Conservation (phyloP, 2,329 filamentous ascomycete species). For the Exophiala sp. region DNA sequence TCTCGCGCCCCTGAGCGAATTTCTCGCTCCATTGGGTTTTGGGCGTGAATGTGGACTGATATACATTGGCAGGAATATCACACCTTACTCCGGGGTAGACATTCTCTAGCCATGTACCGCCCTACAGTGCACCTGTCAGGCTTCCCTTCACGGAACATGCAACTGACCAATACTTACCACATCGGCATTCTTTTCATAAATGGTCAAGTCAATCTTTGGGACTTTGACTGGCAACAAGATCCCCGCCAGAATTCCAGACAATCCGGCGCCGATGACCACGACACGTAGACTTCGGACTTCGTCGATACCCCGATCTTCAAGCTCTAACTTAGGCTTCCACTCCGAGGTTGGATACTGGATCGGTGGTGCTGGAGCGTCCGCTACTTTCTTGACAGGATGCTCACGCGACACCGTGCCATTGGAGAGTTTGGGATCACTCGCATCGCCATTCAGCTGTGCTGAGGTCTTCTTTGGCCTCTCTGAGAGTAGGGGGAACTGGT, state of each 20-base stretch:
- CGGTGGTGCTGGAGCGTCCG: background rate
- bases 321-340: background rate
- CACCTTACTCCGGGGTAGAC: constrained; percentile 31
- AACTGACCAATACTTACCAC: constrained; percentile 29
- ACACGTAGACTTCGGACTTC: constrained; percentile 32
- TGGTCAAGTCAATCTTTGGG: constrained; percentile 20
- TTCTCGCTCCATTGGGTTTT: constrained; percentile 27
- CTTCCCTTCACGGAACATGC: background rate
- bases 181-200: constrained; percentile 30
- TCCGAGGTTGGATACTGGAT: constrained; percentile 2
- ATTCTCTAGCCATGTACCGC: constrained; percentile 34
- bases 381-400: background rate
- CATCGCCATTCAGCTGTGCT: background rate
- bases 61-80: constrained; percentile 27
- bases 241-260: constrained; percentile 38
- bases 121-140: constrained; percentile 20
- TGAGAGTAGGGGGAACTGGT: background rate
- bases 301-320: constrained; percentile 34
- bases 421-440: background rate
- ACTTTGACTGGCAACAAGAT: constrained; percentile 31
- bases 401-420: background rate
- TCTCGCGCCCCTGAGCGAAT: constrained; percentile 26
- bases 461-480: background rate
- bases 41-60: constrained; percentile 28
- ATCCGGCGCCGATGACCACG: constrained; percentile 37